These are phyloP conservation scores for Boletus tylopilopsis DNA, from an alignment of 768 basidiomycete species.

Conservation along the genomic window DNA sequence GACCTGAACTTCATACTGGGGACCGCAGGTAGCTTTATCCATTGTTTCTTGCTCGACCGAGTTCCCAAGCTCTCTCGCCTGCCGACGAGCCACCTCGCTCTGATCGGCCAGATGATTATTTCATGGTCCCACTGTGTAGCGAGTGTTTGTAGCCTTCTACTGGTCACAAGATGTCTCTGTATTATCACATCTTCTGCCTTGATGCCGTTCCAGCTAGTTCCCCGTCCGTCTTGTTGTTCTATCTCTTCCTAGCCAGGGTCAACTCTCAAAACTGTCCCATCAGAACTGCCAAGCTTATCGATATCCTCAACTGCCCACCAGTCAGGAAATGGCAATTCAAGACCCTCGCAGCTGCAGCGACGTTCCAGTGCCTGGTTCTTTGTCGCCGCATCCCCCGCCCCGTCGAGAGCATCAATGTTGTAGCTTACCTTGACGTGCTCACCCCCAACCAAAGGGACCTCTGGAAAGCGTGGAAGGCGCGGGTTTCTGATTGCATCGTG, in stretches of 20 bases:
- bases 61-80: too few relatives aligned
- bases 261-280: background rate
- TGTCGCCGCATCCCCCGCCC: background rate
- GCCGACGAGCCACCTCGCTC: too few relatives aligned
- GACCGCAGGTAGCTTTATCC: too few relatives aligned
- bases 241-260: background rate
- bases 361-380: background rate
- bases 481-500: background rate
- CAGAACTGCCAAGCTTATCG: background rate
- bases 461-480: background rate
- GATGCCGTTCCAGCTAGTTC: background rate
- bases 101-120: too few relatives aligned
- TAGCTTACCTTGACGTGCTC: background rate
- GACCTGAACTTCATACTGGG: too few relatives aligned
- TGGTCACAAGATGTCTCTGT: too few relatives aligned
- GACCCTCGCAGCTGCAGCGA: background rate
- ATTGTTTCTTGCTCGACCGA: too few relatives aligned
- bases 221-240: too few relatives aligned
- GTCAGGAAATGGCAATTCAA: background rate
- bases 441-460: background rate
- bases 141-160: too few relatives aligned
- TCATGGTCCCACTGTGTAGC: too few relatives aligned
- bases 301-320: background rate
- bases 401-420: background rate
- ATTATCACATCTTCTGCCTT: too few relatives aligned